Evolutionary conservation across 805 yeast species (phyloP), one percentile per base, ranked within the genome.

Genomic region (Nakazawaea ambrosiae): DNA sequence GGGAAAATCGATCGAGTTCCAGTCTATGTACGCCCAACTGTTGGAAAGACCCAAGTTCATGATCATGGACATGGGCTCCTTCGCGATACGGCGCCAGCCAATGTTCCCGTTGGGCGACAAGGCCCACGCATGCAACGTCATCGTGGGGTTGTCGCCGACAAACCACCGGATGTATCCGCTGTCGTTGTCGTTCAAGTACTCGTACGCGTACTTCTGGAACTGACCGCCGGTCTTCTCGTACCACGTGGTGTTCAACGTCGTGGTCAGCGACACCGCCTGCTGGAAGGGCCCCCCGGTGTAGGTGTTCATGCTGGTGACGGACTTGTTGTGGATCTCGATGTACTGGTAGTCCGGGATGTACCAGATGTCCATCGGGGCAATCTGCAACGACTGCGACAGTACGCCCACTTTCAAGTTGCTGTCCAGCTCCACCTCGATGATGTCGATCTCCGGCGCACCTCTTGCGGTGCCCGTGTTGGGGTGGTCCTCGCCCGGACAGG

Each of bases 371-470:
- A 77, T 77, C 8, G 97, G 97, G 14, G 97, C 97, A 45, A 87
- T 63, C 66, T 90, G 97, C 53, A 81, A 60, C 3, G 97, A 87
- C 60, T 90, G 98, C 4, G 97, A 86, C 1, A 89, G 96, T 30
- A 81, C 73, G 49, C 92, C 92, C 45, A 63, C 53, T 28, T 48
- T 44, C 16, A 66, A 39, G 11, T 57, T 64, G 2, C 81, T 66
- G 45, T 76, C 78, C 19, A 77, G 73, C 47, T 86, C 88, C 45
- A 81, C 96, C 72, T 90, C 97, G 36, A 90, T 57, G 31, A 80
- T 77, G 75, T 90, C 97, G 49, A 90, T 86, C 68, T 88, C 97
- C 8, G 96, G 96, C 0, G 96, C 95, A 37, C 96, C 96, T 58
- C 97, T 77, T 11, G 97, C 97, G 1, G 62, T 58, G 34, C 97